These are phyloP conservation scores for Asterionellopsis glacialis DNA, from an alignment of 108 stramenopile genomes.

Conservation along the genomic window DNA sequence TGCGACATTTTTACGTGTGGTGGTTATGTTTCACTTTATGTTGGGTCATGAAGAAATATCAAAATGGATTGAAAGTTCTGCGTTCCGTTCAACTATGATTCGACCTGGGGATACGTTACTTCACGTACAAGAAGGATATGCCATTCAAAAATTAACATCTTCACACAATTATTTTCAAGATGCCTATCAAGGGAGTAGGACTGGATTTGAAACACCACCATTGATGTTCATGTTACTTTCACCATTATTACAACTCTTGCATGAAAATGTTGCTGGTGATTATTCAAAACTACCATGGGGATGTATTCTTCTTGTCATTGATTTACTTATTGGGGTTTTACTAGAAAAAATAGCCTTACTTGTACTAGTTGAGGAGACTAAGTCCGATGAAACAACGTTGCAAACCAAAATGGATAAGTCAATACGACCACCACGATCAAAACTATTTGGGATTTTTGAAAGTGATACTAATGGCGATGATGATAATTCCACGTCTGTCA, in stretches of 20 bases:
- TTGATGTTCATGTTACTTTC: background rate
- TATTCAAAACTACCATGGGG: background rate
- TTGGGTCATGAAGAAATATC: background rate
- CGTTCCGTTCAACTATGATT: background rate
- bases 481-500: background rate
- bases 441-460: background rate
- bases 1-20: no score
- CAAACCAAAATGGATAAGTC: constrained; percentile 17
- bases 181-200: no score
- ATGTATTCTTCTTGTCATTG: constrained; percentile 16
- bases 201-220: background rate
- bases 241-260: background rate
- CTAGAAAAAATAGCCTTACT: constrained; percentile 16
- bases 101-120: background rate
- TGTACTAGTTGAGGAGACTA: background rate
- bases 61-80: background rate
- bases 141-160: no score
- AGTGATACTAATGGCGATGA: background rate
- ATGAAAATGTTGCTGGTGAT: background rate
- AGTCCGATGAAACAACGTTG: constrained; percentile 11
- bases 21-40: no score
- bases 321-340: constrained; percentile 19
- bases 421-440: constrained; percentile 19
- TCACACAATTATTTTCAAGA: no score
- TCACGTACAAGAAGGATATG: no score